Conservation (phyloP, 805 yeast species). For the Wickerhamomyces chaumierensis region DNA sequence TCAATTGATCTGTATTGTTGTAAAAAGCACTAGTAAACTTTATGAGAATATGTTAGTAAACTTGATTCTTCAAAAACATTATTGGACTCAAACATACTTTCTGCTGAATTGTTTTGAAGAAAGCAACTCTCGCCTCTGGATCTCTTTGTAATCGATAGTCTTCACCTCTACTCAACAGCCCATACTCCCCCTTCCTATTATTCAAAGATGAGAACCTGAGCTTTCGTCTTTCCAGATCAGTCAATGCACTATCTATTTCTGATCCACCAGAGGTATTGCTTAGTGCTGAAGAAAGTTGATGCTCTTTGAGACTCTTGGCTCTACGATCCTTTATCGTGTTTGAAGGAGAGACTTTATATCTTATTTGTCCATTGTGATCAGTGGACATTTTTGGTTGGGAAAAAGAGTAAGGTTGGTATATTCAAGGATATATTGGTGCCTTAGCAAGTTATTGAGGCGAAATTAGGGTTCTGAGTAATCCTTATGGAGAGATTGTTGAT, state of each 20-base stretch:
- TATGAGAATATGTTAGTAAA: neutral
- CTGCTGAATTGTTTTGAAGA: slow-evolving; percentile 26
- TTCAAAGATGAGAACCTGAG: slow-evolving; percentile 22
- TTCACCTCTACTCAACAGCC: slow-evolving; percentile 52
- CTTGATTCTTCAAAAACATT: neutral
- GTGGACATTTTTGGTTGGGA: neutral
- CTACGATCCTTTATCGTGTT: neutral
- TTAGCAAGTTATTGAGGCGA: too few relatives aligned
- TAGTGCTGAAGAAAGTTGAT: neutral
- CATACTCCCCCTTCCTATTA: slow-evolving; percentile 24
- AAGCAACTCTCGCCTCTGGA: slow-evolving; percentile 27
- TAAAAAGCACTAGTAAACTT: neutral
- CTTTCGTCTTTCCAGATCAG: slow-evolving; percentile 19
- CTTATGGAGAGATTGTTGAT: too few relatives aligned
- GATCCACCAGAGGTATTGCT: slow-evolving; percentile 7
- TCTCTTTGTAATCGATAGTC: slow-evolving; percentile 36
- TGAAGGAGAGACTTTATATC: neutral
- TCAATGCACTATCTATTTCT: slow-evolving; percentile 5
- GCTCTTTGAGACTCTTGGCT: neutral
- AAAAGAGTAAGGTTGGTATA: too few relatives aligned
- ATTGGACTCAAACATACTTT: slow-evolving; percentile 9
- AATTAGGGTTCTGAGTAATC: too few relatives aligned
- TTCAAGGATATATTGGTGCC: too few relatives aligned
- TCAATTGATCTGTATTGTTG: neutral
- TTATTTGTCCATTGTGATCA: neutral